phyloP scores from a whole-genome alignment of 2,329 filamentous ascomycete genomes.

The Xylariaceae sp. region DNA sequence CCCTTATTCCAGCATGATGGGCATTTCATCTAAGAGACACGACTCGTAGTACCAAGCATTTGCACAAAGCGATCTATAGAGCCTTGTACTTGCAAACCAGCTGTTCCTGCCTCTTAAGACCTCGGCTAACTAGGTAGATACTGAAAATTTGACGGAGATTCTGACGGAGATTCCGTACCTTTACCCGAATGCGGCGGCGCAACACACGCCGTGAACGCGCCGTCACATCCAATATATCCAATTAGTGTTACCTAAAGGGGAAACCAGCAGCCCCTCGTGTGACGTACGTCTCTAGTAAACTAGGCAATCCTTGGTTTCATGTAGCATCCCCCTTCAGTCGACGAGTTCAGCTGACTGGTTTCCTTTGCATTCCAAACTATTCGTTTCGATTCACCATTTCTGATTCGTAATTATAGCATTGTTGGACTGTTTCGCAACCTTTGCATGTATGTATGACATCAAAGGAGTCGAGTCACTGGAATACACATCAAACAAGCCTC shows the following conservation, averaged over 20 bases:
- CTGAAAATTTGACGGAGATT: no score
- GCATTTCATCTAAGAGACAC: no score
- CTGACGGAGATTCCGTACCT: not conserved
- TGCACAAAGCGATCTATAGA: no score
- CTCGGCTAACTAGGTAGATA: no score
- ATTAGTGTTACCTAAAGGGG: conserved; percentile 6
- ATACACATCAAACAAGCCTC: conserved; percentile 6
- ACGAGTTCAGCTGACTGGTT: not conserved
- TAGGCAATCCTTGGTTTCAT: conserved; percentile 22
- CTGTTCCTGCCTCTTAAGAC: no score
- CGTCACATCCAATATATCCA: conserved; percentile 6
- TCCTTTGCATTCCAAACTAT: conserved; percentile 1
- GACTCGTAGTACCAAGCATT: no score
- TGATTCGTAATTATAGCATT: no score
- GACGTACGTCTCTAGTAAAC: conserved; percentile 11
- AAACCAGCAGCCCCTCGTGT: conserved; percentile 17
- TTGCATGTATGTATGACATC: conserved; percentile 3
- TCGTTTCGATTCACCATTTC: conserved; percentile 4
- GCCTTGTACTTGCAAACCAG: no score
- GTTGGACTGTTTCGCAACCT: conserved; percentile 1
- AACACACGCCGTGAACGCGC: not conserved
- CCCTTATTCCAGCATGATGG: no score
- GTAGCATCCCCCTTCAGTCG: conserved; percentile 14
- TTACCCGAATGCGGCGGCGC: not conserved
- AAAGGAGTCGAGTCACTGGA: conserved; percentile 1